A percentile compares a stretch with the other conserved stretches of the same genome.
Conservation (phyloP, 2,329 filamentous ascomycete species). For the Cryoendolithus antarcticus region DNA sequence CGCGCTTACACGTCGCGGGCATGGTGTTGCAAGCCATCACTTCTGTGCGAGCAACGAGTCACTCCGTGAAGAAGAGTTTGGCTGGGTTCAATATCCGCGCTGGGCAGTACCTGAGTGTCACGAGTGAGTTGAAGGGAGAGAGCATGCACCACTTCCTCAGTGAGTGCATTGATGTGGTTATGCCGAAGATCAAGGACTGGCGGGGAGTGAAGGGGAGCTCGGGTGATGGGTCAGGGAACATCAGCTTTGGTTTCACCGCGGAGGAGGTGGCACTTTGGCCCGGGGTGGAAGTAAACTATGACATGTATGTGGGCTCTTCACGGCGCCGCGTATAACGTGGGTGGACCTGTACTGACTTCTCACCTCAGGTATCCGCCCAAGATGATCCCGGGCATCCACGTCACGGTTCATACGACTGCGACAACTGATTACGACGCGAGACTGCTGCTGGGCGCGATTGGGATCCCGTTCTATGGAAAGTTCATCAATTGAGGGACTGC, state of each 20-base stretch:
- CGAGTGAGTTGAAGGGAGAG: constrained; percentile 64
- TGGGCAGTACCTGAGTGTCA: constrained; percentile 62
- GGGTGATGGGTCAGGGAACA: constrained; percentile 79
- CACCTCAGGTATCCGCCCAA: constrained; percentile 49
- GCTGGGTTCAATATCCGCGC: constrained; percentile 61
- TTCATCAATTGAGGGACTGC: constrained; percentile 35
- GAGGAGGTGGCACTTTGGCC: constrained; percentile 76
- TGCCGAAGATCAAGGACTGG: constrained; percentile 96
- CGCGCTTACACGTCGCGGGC: constrained; percentile 68
- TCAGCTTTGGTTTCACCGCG: constrained; percentile 66
- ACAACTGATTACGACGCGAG: constrained; percentile 75
- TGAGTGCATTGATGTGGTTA: constrained; percentile 77
- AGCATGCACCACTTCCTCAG: constrained; percentile 82
- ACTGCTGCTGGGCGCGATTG: constrained; percentile 58
- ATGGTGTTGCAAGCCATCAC: constrained; percentile 79
- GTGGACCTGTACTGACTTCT: no score
- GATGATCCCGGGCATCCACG: constrained; percentile 76
- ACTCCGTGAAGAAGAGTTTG: constrained; percentile 57
- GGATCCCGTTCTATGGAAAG: constrained; percentile 74
- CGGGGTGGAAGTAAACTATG: constrained; percentile 88
- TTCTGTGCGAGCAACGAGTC: constrained; percentile 59
- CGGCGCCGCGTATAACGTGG: no score
- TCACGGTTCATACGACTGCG: constrained; percentile 74
- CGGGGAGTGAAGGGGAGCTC: constrained; percentile 62
- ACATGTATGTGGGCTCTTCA: constrained; percentile 54